phyloP scores from a whole-genome alignment of 169 alveolate genomes.

The Perkinsus chesapeaki region DNA sequence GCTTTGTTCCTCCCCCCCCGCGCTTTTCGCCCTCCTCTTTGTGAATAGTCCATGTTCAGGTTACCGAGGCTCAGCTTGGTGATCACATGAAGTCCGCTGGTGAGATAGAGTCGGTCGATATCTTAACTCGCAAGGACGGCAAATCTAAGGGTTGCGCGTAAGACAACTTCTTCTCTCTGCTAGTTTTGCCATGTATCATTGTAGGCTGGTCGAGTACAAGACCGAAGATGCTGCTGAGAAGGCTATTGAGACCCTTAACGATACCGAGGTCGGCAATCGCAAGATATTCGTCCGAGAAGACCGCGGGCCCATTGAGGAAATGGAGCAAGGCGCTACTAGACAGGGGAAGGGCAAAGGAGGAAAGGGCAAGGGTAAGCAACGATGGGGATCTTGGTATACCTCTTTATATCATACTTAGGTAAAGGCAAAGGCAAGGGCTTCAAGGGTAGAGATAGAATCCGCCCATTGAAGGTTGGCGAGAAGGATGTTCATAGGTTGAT shows the following conservation, averaged over 20 bases:
- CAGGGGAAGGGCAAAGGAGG: slow-evolving; percentile 29
- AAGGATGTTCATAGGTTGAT: background rate
- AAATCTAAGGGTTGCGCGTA: background rate
- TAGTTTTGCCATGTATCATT: background rate
- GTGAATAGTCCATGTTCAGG: no score
- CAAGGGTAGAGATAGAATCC: background rate
- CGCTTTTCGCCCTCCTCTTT: background rate
- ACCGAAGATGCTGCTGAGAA: slow-evolving; percentile 30
- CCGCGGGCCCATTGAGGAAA: slow-evolving; percentile 18
- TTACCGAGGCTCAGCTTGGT: background rate
- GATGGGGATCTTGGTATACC: background rate
- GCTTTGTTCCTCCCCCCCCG: background rate
- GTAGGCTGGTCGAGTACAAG: slow-evolving; percentile 38
- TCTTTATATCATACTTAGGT: background rate
- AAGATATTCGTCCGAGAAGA: slow-evolving; percentile 40
- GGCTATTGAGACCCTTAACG: slow-evolving; percentile 40
- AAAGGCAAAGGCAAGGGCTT: slow-evolving; percentile 11
- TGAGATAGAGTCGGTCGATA: background rate
- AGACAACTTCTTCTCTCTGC: background rate
- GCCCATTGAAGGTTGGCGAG: background rate
- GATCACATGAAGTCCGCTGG: slow-evolving; percentile 5
- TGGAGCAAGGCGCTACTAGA: background rate
- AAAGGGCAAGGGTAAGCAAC: slow-evolving; percentile 21
- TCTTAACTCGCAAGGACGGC: background rate
- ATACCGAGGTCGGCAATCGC: slow-evolving; percentile 36